Base-by-base conservation (phyloP, 495 filamentous ascomycete species). In the Podospora pseudopauciseta region DNA sequence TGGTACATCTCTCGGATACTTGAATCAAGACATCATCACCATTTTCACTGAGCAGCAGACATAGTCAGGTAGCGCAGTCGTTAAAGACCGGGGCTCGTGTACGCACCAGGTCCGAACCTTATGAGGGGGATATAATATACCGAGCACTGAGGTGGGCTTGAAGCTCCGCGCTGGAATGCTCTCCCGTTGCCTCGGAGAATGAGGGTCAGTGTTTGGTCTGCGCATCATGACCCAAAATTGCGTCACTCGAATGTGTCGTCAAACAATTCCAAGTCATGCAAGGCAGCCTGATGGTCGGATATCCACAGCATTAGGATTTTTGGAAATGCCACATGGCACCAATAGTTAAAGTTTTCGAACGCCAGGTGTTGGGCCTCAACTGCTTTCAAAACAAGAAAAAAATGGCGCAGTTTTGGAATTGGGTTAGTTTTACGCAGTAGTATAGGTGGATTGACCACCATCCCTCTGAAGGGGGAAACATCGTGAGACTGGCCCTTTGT, bases 241-340 rank as follows among this genome's bases (percentile, higher is more conserved):
- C 34, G 3, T 39, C 34, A 39, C 34, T 49, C 39, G 39, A 49
- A 1, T 49, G 39, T 49, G 39, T 49, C 56, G 56, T 58, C 56
- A 58, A 58, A 16, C 56, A 9, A 20, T 58, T 49, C 39, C 39
- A 49, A 49, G 39, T 2, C 39, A 49, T 49, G 39, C 39, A 49
- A 49, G 39, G 39, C 39, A 18, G 15, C 39, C 39, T 13, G 15
- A 49, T 49, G 39, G 6, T 49, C 39, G 15, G 39, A 49, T 49
- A 49, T 20, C 56, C 56, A 20, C 59, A 30, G 16, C 59, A 30
- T 49, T 19, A 13, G 4, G 30, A 15, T 32, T 58, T 26, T 9
- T 58, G 55, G 19, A 26, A 32, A 39, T 63, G 61, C 61, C 61
- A 63, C 61, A 63, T 63, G 61, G 61, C 61, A 63, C 61, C 61